Evolutionary conservation across 148 eudicot genomes (phyloP), one percentile per base, ranked within the genome.

Genomic region (Amaranthus palmeri): DNA sequence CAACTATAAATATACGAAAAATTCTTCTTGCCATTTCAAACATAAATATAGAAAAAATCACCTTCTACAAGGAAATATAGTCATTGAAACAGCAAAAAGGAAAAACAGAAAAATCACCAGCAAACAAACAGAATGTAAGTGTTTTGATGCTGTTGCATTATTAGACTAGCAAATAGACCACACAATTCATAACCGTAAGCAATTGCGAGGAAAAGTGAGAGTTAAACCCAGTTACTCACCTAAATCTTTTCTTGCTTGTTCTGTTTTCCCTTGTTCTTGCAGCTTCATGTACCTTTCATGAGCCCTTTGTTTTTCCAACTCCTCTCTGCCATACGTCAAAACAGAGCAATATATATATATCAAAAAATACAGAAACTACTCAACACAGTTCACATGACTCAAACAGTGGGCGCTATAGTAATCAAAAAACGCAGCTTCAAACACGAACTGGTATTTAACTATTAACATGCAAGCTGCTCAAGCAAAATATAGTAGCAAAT

Each of bases 191-290:
- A 54, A 3, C 51, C 0, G 13, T 43, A 5, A 8, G 43, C 15
- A 54, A 10, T 51, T 6, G 43, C 41, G n/a, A 52, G 51, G 45
- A 7, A 36, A 57, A 45, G 53, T 18, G 4, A 66, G 61, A 6
- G 0, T 36, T 42, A 6, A n/a, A 61, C n/a, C 47, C 17, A 25
- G 45, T 10, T 61, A 80, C 82, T 82, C 76, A 93, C 98, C 98
- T 70, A 93, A 81, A 79, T 93, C 98, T 80, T 93, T 93, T 85
- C 36, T 89, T 62, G 98, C 90, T 83, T 93, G 96, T 7, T 93
- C 98, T 2, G 98, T 93, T 86, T 93, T 91, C 53, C 98, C 98
- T 78, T 91, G 97, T 68, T 93, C 98, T 78, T 93, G 98, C 82
- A 93, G 79, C 87, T 72, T 89, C 98, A 93, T 93, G 74, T 91